Evolutionary conservation across 352 stramenopile genomes (phyloP).

Genomic region (Phytophthora chlamydospora): DNA sequence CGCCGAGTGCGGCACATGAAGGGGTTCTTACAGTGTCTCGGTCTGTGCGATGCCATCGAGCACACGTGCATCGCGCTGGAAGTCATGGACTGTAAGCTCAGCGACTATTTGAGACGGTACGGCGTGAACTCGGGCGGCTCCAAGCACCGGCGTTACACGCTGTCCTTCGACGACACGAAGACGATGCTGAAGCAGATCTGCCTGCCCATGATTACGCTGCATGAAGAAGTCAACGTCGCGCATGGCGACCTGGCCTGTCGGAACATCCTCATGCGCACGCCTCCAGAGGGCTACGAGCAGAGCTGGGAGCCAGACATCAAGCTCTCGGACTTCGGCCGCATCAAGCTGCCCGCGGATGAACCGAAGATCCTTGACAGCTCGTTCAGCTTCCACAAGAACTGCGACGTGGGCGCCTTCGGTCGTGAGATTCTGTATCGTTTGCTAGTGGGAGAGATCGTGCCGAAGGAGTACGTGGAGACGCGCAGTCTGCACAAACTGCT

Average conservation of each 20-base stretch:
- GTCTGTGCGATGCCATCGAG: slow-evolving; percentile 81
- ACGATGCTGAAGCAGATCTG: slow-evolving; percentile 78
- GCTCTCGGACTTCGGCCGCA: slow-evolving; percentile 84
- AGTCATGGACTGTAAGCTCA: slow-evolving; percentile 91
- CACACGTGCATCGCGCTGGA: slow-evolving; percentile 88
- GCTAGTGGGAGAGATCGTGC: slow-evolving; percentile 82
- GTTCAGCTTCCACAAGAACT: slow-evolving; percentile 90
- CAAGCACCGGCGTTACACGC: slow-evolving; percentile 61
- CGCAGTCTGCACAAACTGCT: slow-evolving; percentile 78
- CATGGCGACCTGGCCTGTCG: slow-evolving; percentile 86
- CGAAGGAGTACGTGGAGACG: slow-evolving; percentile 70
- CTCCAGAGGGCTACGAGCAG: slow-evolving; percentile 79
- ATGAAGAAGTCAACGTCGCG: slow-evolving; percentile 82
- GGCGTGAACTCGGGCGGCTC: slow-evolving; percentile 47
- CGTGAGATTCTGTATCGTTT: slow-evolving; percentile 82
- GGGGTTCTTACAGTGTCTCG: slow-evolving; percentile 84
- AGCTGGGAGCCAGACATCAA: slow-evolving; percentile 87
- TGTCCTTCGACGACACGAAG: slow-evolving; percentile 61
- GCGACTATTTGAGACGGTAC: slow-evolving; percentile 82
- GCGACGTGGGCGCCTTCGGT: slow-evolving; percentile 77
- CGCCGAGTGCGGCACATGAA: slow-evolving; percentile 76
- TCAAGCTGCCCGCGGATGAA: slow-evolving; percentile 69
- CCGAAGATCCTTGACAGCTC: slow-evolving; percentile 69
- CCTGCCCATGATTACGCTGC: slow-evolving; percentile 76
- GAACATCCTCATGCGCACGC: slow-evolving; percentile 85